Percentiles rank a stretch among this genome's conserved stretches.
Evolutionary conservation across 768 basidiomycete species (phyloP).

Genomic region (Lactarius deliciosus): DNA sequence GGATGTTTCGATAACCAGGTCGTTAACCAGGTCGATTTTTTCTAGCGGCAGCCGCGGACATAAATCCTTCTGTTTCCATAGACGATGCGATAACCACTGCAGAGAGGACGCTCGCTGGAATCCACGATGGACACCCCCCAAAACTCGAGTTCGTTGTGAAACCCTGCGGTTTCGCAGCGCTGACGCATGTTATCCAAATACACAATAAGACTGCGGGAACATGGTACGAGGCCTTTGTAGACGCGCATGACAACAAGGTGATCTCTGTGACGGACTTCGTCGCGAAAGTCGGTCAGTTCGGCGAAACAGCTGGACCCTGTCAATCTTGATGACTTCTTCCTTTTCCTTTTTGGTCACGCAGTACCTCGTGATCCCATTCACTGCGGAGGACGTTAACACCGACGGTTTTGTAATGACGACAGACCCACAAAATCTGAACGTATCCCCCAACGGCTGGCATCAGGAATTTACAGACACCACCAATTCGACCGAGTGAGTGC

Average conservation of each 20-base stretch:
- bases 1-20: neutral
- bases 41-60: slow-evolving; percentile 32
- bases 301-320: neutral
- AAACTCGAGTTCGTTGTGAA: slow-evolving; percentile 44
- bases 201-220: slow-evolving; percentile 44
- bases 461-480: slow-evolving; percentile 37
- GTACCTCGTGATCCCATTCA: slow-evolving; percentile 44
- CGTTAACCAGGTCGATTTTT: neutral
- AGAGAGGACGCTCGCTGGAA: slow-evolving; percentile 41
- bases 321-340: neutral
- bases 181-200: slow-evolving; percentile 46
- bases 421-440: slow-evolving; percentile 51
- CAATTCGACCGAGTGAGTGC: slow-evolving; percentile 34
- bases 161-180: slow-evolving; percentile 40
- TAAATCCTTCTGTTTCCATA: slow-evolving; percentile 40
- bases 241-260: slow-evolving; percentile 53
- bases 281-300: slow-evolving; percentile 42
- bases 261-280: slow-evolving; percentile 55
- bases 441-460: slow-evolving; percentile 65
- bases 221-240: slow-evolving; percentile 59
- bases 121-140: slow-evolving; percentile 42
- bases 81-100: slow-evolving; percentile 40
- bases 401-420: slow-evolving; percentile 50
- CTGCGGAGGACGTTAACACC: slow-evolving; percentile 47
- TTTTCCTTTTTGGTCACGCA: slow-evolving; percentile 21